Evolutionary conservation across 2,329 filamentous ascomycete genomes (phyloP), one percentile per base, ranked within the genome.

Genomic region (Chlorencoelia australis): DNA sequence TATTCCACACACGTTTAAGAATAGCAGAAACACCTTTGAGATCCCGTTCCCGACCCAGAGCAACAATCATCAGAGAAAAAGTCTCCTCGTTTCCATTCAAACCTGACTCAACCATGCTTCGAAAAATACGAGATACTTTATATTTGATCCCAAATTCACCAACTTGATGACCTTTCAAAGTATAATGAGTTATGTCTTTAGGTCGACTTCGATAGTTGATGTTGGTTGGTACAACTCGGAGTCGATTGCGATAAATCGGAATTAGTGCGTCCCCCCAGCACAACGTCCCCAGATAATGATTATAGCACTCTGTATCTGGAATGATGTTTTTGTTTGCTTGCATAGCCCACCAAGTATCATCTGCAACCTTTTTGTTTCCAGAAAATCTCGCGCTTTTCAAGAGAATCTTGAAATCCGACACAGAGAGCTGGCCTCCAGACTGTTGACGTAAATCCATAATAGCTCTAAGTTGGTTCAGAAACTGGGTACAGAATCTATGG

Each of bases 281-380:
- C 30, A 61, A 57, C 1, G 66, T 61, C 13, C 63, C 64, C 57
- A 78, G 64, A 38, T 65, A 69, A 41, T 66, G 55, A 39, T 76
- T 77, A 49, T 69, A 77, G 49, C 69, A 73, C 38, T 59, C 56
- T 3, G 62, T 47, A 47, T 71, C 65, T 2, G 68, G 70, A 7
- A 68, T 30, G 3, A 53, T 5, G 38, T 14, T 24, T 8, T 31
- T 34, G 47, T 28, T 62, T 52, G 11, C 52, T 36, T 50, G 39
- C 56, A 73, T 62, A 7, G 56, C 53, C 6, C 55, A 42, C 71
- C 72, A 77, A 10, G 70, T 45, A 2, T 52, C 46, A 7, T 59
- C 52, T 4, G 68, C 68, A 43, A 67, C 54, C 2, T 45, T 39
- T 2, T 45, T 54, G 51, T 68, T 58, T 3, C 67, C 68, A 39